Percentiles rank a stretch among this genome's conserved stretches.
Conservation (phyloP, 2,329 filamentous ascomycete genomes). For the Aspergillus floridensis region DNA sequence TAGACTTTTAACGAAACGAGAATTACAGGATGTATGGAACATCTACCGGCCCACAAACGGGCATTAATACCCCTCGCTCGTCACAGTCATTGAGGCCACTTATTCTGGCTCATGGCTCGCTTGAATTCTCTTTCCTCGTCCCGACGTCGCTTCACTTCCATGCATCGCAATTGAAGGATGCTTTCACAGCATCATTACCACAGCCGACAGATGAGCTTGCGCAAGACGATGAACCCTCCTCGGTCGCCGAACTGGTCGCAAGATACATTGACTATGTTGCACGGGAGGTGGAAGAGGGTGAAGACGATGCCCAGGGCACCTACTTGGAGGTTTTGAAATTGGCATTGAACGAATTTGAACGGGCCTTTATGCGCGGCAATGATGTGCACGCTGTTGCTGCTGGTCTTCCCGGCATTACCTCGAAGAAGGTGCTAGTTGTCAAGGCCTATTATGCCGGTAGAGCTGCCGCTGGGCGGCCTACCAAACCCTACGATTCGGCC, state of each 20-base stretch:
- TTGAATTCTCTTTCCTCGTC: constrained; percentile 94
- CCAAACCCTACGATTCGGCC: constrained; percentile 91
- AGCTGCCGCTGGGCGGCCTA: constrained; percentile 75
- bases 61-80: constrained; percentile 93
- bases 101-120: constrained; percentile 84
- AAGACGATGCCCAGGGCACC: constrained; percentile 82
- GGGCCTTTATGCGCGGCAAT: constrained; percentile 89
- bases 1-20: constrained; percentile 17
- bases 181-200: constrained; percentile 80
- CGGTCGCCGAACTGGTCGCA: constrained; percentile 84
- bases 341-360: constrained; percentile 92
- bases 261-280: constrained; percentile 91
- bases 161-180: constrained; percentile 88
- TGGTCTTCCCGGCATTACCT: constrained; percentile 79
- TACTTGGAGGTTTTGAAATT: constrained; percentile 92
- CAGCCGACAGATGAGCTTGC: constrained; percentile 94
- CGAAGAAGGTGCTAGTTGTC: constrained; percentile 89
- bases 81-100: constrained; percentile 89
- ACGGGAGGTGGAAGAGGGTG: constrained; percentile 83
- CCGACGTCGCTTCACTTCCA: constrained; percentile 95
- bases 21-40: constrained; percentile 74
- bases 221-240: constrained; percentile 98
- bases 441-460: constrained; percentile 89
- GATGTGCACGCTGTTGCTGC: constrained; percentile 91
- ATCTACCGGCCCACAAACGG: constrained; percentile 80